Conservation (phyloP, 1,139 yeast genomes). For the Petasospora fabianii region DNA sequence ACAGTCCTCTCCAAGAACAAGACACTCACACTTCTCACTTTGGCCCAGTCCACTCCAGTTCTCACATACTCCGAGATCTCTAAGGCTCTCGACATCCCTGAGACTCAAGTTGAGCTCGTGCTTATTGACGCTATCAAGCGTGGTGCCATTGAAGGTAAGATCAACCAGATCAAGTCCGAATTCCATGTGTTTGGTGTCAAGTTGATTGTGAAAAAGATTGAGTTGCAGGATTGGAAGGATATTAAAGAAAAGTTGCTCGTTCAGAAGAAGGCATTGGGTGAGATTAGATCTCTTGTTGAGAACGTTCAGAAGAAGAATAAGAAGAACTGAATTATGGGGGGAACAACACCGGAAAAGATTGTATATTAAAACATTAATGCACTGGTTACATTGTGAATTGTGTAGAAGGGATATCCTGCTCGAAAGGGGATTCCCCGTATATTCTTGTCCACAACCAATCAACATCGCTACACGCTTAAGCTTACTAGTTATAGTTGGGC, state of each 20-base stretch:
- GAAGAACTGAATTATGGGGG: not conserved
- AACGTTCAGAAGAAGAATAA: constrained; percentile 19
- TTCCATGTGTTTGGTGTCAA: constrained; percentile 21
- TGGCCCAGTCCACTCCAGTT: constrained; percentile 12
- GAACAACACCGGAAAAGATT: too few species aligned
- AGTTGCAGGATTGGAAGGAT: constrained; percentile 21
- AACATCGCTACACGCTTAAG: too few species aligned
- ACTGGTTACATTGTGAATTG: too few species aligned
- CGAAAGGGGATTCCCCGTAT: too few species aligned
- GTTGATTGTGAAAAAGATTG: constrained; percentile 18
- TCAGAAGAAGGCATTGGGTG: constrained; percentile 24
- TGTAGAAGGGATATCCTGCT: too few species aligned
- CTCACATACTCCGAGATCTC: constrained; percentile 19
- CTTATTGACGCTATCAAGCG: constrained; percentile 24
- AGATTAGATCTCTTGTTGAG: constrained; percentile 21
- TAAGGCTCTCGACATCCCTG: constrained; percentile 9
- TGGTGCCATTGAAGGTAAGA: constrained; percentile 23
- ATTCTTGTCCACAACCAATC: too few species aligned
- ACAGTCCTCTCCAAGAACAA: constrained; percentile 19
- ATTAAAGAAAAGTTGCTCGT: constrained; percentile 19
- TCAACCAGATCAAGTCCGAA: constrained; percentile 20
- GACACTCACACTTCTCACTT: constrained; percentile 18
- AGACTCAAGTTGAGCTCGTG: constrained; percentile 20
- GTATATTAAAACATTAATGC: too few species aligned
- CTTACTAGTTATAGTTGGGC: too few species aligned